These are phyloP conservation scores for Gymnopus androsaceus DNA, from an alignment of 1,284 basidiomycete species.

Conservation along the genomic window DNA sequence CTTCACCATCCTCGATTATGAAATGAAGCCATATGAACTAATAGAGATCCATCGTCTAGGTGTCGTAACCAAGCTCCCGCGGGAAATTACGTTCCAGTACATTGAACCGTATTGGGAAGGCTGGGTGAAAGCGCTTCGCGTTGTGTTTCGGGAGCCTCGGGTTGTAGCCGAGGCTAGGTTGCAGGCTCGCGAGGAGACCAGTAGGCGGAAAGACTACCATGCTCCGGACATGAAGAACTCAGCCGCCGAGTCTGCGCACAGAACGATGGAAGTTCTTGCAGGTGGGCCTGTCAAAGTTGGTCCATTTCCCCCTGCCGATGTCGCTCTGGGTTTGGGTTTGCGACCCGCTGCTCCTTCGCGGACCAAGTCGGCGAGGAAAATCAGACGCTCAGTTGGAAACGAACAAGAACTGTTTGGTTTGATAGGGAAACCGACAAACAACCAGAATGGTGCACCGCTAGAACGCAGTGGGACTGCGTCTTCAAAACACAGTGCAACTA, in stretches of 20 bases:
- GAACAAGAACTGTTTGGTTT: conserved; percentile 5
- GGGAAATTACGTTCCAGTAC: conserved; percentile 48
- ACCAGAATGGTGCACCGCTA: not conserved
- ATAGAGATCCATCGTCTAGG: conserved; percentile 60
- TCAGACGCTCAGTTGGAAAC: not conserved
- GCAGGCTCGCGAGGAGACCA: conserved; percentile 7
- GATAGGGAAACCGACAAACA: not conserved
- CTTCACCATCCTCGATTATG: conserved; percentile 29
- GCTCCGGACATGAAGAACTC: not conserved
- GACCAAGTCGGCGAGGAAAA: conserved; percentile 3
- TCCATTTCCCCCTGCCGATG: not conserved
- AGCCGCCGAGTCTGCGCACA: not conserved
- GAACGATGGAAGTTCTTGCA: conserved; percentile 1
- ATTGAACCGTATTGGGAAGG: conserved; percentile 70
- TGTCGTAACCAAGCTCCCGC: conserved; percentile 44
- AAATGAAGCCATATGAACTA: conserved; percentile 59
- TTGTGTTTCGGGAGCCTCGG: conserved; percentile 34
- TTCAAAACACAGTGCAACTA: no score
- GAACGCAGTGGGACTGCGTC: not conserved
- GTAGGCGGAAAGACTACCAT: conserved; percentile 14
- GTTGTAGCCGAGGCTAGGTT: not conserved
- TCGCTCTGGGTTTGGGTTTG: not conserved
- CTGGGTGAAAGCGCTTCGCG: conserved; percentile 54
- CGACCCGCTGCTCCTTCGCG: not conserved
- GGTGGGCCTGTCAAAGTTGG: conserved; percentile 1